phyloP scores from a whole-genome alignment of 2,329 filamentous ascomycete species.

The Pestalotiopsis sp. region DNA sequence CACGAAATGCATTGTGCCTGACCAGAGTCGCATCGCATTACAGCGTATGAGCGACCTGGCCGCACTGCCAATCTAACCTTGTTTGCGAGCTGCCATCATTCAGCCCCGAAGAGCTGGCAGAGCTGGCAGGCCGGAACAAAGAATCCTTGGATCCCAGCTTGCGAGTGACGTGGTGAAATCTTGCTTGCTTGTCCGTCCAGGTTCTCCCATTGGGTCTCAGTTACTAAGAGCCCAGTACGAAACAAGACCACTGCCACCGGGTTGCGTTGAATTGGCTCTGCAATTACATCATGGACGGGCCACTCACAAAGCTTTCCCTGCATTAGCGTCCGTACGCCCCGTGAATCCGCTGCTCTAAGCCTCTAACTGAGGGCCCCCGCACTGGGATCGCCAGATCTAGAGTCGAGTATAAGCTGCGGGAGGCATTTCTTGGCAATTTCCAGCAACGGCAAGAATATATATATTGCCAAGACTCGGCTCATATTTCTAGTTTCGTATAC shows the following conservation, averaged over 20 bases:
- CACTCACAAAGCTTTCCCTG: constrained; percentile 1
- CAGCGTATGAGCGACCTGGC: not conserved
- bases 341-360: not conserved
- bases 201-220: not conserved
- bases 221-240: not conserved
- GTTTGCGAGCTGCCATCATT: not conserved
- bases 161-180: not conserved
- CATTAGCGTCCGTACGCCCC: constrained; percentile 4
- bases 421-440: constrained; percentile 7
- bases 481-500: not conserved
- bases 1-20: not conserved
- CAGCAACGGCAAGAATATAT: not conserved
- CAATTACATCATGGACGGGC: constrained; percentile 11
- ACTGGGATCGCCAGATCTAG: not conserved
- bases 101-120: not conserved
- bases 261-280: not conserved
- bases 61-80: not conserved
- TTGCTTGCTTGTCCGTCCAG: constrained; percentile 1
- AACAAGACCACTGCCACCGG: not conserved
- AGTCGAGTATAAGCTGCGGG: constrained; percentile 2
- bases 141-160: not conserved
- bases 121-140: not conserved
- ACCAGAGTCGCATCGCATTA: not conserved
- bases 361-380: not conserved
- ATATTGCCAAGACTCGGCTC: constrained; percentile 1